Evolutionary conservation across 129 eudicot species (phyloP).

Genomic region (carrot (Daucus carota)): DH1_v3.0 NC_030387.2:2643001-2643500

Average conservation of each 20-base stretch:
- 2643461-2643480: not conserved
- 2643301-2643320: slow-evolving; percentile 46
- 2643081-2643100: slow-evolving; percentile 80
- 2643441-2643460: not conserved
- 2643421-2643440: not conserved
- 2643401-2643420: not conserved
- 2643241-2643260: slow-evolving; percentile 69
- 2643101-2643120: slow-evolving; percentile 37
- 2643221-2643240: slow-evolving; percentile 61
- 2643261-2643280: slow-evolving; percentile 61
- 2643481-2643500: not conserved
- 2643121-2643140: not conserved
- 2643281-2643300: slow-evolving; percentile 86
- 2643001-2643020: slow-evolving; percentile 98
- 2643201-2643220: no score
- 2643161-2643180: slow-evolving; percentile 7
- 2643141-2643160: not conserved
- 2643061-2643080: slow-evolving; percentile 91
- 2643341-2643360: not conserved
- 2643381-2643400: not conserved
- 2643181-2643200: slow-evolving; percentile 7
- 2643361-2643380: not conserved
- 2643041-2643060: slow-evolving; percentile 96
- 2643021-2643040: slow-evolving; percentile 96
- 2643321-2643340: no score